These are phyloP conservation scores for Hypoxylon sp. DNA, from an alignment of 2,329 filamentous ascomycete genomes.

Conservation along the genomic window DNA sequence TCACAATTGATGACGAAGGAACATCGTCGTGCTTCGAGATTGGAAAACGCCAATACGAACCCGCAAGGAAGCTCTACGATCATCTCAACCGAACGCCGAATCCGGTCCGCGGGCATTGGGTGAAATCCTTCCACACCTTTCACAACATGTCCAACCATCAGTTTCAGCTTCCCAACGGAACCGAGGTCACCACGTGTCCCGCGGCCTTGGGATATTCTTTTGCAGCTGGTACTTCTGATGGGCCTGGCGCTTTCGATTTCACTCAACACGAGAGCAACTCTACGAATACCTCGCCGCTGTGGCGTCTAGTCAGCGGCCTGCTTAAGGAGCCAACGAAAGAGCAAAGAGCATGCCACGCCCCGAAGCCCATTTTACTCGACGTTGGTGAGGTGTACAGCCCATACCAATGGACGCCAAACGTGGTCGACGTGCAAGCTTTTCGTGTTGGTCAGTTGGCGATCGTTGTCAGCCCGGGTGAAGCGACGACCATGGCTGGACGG, in stretches of 20 bases:
- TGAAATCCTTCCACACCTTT: constrained; percentile 88
- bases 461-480: constrained; percentile 86
- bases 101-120: constrained; percentile 70
- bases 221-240: constrained; percentile 91
- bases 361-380: constrained; percentile 88
- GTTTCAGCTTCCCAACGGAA: constrained; percentile 80
- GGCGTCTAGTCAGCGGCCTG: constrained; percentile 79
- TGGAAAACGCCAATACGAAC: constrained; percentile 74
- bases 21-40: constrained; percentile 81
- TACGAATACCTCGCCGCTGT: constrained; percentile 74
- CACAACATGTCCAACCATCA: constrained; percentile 81
- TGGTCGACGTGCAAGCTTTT: constrained; percentile 88
- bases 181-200: constrained; percentile 78
- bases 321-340: constrained; percentile 76
- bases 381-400: constrained; percentile 83
- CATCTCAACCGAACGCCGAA: constrained; percentile 60
- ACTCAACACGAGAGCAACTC: constrained; percentile 86
- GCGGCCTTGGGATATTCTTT: constrained; percentile 93
- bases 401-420: constrained; percentile 90
- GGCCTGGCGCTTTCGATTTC: constrained; percentile 92
- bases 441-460: constrained; percentile 87
- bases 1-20: constrained; percentile 75
- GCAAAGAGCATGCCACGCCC: constrained; percentile 80
- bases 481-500: constrained; percentile 90
- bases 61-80: constrained; percentile 60